These are phyloP conservation scores for Begonia fuchsioides DNA, from an alignment of 306 rosid species.

Conservation along the genomic window DNA sequence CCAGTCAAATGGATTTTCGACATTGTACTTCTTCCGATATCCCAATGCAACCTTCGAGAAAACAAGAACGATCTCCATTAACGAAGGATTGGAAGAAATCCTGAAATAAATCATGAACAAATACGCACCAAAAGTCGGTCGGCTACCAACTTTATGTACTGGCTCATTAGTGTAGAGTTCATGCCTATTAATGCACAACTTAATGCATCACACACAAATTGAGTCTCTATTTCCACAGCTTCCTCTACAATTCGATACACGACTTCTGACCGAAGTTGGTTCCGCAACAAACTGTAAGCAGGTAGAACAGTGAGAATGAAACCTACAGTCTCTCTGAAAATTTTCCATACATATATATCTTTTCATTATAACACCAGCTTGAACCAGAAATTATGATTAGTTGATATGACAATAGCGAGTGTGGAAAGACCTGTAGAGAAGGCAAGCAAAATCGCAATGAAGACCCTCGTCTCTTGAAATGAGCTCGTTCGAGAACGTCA, in stretches of 20 bases:
- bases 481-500: slow-evolving; percentile 83
- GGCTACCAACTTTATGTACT: slow-evolving; percentile 81
- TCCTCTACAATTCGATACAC: slow-evolving; percentile 39
- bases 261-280: slow-evolving; percentile 29
- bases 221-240: slow-evolving; percentile 68
- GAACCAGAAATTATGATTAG: no score
- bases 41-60: slow-evolving; percentile 51
- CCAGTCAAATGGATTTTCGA: slow-evolving; percentile 85
- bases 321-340: no score
- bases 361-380: no score
- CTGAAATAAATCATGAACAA: no score
- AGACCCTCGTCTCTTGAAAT: slow-evolving; percentile 96
- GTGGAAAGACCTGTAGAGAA: slow-evolving; percentile 49
- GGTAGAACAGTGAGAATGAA: slow-evolving; percentile 1
- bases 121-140: slow-evolving; percentile 60
- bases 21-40: slow-evolving; percentile 48
- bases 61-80: slow-evolving; percentile 1
- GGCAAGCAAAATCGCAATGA: slow-evolving; percentile 94
- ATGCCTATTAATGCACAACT: slow-evolving; percentile 90
- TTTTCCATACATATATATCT: no score
- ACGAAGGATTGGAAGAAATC: slow-evolving; percentile 6
- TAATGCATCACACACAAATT: slow-evolving; percentile 78
- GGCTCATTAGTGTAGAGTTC: slow-evolving; percentile 83
- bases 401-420: no score
- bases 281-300: slow-evolving; percentile 41